phyloP scores from a whole-genome alignment of 371 early-diverging fungal species.

The Fennellomyces sp. region DNA sequence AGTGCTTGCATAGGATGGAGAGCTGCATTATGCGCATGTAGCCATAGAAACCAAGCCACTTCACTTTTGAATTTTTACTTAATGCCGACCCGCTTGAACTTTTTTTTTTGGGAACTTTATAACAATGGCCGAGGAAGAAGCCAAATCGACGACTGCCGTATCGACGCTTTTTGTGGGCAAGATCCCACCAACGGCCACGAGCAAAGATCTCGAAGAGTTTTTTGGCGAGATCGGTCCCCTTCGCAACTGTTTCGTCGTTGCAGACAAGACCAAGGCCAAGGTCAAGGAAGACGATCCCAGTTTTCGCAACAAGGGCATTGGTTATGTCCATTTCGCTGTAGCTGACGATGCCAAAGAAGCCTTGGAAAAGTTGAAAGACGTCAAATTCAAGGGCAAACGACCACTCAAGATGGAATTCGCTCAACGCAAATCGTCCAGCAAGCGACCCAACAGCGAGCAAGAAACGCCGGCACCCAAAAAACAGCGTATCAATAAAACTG shows the following conservation, averaged over 20 bases:
- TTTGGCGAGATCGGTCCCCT: constrained; percentile 91
- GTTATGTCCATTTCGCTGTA: constrained; percentile 89
- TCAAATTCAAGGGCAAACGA: constrained; percentile 67
- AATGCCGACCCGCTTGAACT: too few species aligned
- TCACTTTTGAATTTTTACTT: too few species aligned
- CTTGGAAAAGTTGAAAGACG: constrained; percentile 65
- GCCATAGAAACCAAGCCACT: too few species aligned
- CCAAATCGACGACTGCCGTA: constrained; percentile 30
- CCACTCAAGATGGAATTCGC: constrained; percentile 81
- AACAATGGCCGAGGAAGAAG: neutral
- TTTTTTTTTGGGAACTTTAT: too few species aligned
- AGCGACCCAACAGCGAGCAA: neutral
- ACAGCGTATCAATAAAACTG: neutral
- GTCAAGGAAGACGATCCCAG: constrained; percentile 30
- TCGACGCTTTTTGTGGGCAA: constrained; percentile 87
- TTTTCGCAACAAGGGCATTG: constrained; percentile 79
- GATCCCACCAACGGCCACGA: constrained; percentile 81
- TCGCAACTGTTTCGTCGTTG: constrained; percentile 88
- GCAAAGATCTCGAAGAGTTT: constrained; percentile 81
- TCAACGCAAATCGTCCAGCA: constrained; percentile 19
- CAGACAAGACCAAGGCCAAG: constrained; percentile 40
- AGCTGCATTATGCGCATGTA: too few species aligned
- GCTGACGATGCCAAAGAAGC: constrained; percentile 90
- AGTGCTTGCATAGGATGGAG: too few species aligned
- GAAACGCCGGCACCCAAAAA: neutral